Evolutionary conservation across 768 basidiomycete genomes (phyloP).

Genomic region (Lentinula detonsa): DNA sequence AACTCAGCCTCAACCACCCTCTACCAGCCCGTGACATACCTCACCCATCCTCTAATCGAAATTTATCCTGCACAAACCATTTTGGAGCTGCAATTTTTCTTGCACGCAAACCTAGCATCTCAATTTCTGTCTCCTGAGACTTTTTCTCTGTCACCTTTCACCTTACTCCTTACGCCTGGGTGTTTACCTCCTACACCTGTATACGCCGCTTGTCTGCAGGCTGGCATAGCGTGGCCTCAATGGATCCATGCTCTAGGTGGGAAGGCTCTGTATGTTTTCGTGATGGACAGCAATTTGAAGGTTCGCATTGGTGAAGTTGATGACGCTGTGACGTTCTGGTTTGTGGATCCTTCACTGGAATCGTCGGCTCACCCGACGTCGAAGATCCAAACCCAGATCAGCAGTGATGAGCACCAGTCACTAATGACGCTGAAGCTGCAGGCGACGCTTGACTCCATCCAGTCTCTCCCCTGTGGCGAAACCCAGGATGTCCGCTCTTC

Average conservation of each 20-base stretch:
- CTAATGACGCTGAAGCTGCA: constrained; percentile 2
- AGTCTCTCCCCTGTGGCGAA: not conserved
- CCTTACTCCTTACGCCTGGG: not conserved
- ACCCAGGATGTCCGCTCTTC: not conserved
- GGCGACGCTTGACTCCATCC: constrained; percentile 4
- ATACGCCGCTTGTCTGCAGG: constrained; percentile 4
- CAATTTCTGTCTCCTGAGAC: not conserved
- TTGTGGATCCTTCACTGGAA: not conserved
- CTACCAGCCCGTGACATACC: not conserved
- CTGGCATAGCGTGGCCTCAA: not conserved
- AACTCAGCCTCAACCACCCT: not conserved
- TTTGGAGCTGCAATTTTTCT: constrained; percentile 1
- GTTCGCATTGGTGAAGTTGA: constrained; percentile 2
- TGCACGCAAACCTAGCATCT: not conserved
- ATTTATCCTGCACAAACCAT: not conserved
- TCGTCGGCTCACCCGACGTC: not conserved
- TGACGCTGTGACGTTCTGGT: constrained; percentile 2
- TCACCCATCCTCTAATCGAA: not conserved
- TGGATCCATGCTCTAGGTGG: constrained; percentile 6
- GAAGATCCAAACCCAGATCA: not conserved
- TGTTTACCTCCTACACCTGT: constrained; percentile 2
- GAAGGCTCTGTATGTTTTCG: not conserved
- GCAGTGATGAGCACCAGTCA: not conserved
- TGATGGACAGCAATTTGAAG: constrained; percentile 1
- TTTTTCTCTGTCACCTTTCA: constrained; percentile 1